phyloP scores from a whole-genome alignment of 805 yeast genomes.

The Starmerella riodocensis region DNA sequence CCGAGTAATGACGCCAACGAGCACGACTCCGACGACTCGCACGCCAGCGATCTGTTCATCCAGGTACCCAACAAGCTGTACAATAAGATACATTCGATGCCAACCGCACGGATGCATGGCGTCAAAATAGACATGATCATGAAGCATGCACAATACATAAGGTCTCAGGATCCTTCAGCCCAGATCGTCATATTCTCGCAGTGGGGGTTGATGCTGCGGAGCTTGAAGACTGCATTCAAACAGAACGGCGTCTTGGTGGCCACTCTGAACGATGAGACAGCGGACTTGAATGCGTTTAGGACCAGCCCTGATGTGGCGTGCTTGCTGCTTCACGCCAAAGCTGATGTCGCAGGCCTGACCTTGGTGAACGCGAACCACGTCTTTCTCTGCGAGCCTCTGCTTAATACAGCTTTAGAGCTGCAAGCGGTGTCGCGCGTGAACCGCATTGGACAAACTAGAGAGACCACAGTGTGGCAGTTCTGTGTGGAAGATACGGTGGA shows the following conservation, averaged over 20 bases:
- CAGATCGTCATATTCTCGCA: slow-evolving; percentile 86
- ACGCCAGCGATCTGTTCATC: slow-evolving; percentile 19
- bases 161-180: slow-evolving; percentile 41
- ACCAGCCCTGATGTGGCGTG: slow-evolving; percentile 57
- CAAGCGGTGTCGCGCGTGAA: slow-evolving; percentile 90
- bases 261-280: slow-evolving; percentile 34
- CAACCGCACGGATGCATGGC: slow-evolving; percentile 48
- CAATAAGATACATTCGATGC: slow-evolving; percentile 30
- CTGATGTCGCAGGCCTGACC: slow-evolving; percentile 71
- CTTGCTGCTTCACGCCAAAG: slow-evolving; percentile 67
- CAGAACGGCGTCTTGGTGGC: slow-evolving; percentile 44
- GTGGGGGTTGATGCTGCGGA: slow-evolving; percentile 61
- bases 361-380: slow-evolving; percentile 87
- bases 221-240: slow-evolving; percentile 53
- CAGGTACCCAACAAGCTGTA: slow-evolving; percentile 20
- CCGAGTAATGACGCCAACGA: not conserved
- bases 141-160: slow-evolving; percentile 54
- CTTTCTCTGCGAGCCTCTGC: slow-evolving; percentile 80
- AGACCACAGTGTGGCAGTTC: slow-evolving; percentile 88
- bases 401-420: slow-evolving; percentile 71
- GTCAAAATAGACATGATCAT: slow-evolving; percentile 77
- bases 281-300: slow-evolving; percentile 27
- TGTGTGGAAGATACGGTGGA: slow-evolving; percentile 75
- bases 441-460: slow-evolving; percentile 73
- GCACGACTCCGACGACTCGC: not conserved